Conservation (phyloP, 768 basidiomycete species). For the Lactarius tabidus region DNA sequence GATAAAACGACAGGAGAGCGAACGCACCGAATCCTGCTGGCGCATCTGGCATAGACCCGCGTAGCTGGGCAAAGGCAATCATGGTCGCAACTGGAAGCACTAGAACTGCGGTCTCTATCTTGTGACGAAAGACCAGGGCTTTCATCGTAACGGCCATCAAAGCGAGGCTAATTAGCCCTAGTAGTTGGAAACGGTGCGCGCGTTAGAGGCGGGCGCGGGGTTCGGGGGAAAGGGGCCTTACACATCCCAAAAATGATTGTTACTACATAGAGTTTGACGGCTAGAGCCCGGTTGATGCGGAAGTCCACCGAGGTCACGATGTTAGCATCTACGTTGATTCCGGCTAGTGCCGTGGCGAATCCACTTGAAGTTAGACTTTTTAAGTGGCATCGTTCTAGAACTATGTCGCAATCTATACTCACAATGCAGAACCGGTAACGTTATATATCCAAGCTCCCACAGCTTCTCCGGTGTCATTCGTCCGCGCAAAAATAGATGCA, state of each 20-base stretch:
- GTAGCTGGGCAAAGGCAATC: constrained; percentile 31
- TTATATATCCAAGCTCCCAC: constrained; percentile 8
- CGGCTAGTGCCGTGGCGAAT: not conserved
- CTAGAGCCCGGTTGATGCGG: constrained; percentile 1
- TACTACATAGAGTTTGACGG: constrained; percentile 14
- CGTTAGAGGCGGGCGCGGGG: not conserved
- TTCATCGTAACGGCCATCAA: constrained; percentile 14
- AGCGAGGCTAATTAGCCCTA: constrained; percentile 19
- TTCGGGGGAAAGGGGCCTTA: not conserved
- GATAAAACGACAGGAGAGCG: too few relatives aligned
- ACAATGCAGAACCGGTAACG: constrained; percentile 7
- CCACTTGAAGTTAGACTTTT: constrained; percentile 4
- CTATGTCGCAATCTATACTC: not conserved
- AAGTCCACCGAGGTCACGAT: constrained; percentile 1
- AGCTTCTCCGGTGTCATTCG: constrained; percentile 5
- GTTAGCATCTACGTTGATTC: not conserved
- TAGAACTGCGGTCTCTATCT: constrained; percentile 26
- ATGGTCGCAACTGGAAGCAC: constrained; percentile 29
- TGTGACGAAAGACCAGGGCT: constrained; percentile 26
- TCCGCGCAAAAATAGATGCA: constrained; percentile 6
- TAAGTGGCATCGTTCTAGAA: too few relatives aligned
- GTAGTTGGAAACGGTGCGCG: not conserved
- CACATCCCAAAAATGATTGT: constrained; percentile 21
- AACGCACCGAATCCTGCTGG: constrained; percentile 28
- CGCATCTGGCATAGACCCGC: constrained; percentile 29